Evolutionary conservation across 2,329 filamentous ascomycete species (phyloP), one percentile per base, ranked within the genome.

Genomic region (Ascocoryne sarcoides): DNA sequence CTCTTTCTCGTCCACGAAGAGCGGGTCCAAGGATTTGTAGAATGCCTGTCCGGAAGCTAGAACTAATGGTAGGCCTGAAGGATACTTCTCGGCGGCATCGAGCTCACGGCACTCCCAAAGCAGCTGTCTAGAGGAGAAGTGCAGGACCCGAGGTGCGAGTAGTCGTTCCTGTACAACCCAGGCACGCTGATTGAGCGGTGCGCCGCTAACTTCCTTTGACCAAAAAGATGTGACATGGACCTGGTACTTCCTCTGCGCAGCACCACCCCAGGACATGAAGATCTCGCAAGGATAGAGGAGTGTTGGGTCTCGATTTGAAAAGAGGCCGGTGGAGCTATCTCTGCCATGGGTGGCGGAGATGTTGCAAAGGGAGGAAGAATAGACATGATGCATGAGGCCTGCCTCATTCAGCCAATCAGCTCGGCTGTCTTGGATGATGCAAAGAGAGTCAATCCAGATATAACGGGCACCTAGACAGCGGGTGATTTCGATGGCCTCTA

Each of bases 71-170:
- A 37, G 19, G 9, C 35, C 35, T 7, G 16, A 15, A 3, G 35
- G 35, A n/a, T 15, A 37, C 16, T 3, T 29, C 20, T 37, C 35
- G 14, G 20, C 26, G 8, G 20, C 35, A 7, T 37, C 18, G 17
- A 15, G 44, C 79, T 81, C 57, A 82, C 78, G n/a, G 30, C 43
- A 45, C 32, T 43, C 39, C 43, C 43, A 45, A 29, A 26, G 39
- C 4, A 39, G 14, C 9, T 43, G 40, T 2, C 31, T 16, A 4
- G 14, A 15, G 3, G 12, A 20, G 18, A 42, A 43, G 33, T 31
- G 30, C 4, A 43, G 20, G 9, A 39, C 17, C 16, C 40, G 35
- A 21, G 40, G 28, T 9, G 40, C 12, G 14, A 43, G 31, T 7
- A 43, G n/a, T 12, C 40, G 29, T 30, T 43, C 40, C 28, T 43